Percentiles rank a stretch among this genome's conserved stretches.
Conservation (phyloP, 2,329 filamentous ascomycete genomes). For the Herpotrichia juniperi region DNA sequence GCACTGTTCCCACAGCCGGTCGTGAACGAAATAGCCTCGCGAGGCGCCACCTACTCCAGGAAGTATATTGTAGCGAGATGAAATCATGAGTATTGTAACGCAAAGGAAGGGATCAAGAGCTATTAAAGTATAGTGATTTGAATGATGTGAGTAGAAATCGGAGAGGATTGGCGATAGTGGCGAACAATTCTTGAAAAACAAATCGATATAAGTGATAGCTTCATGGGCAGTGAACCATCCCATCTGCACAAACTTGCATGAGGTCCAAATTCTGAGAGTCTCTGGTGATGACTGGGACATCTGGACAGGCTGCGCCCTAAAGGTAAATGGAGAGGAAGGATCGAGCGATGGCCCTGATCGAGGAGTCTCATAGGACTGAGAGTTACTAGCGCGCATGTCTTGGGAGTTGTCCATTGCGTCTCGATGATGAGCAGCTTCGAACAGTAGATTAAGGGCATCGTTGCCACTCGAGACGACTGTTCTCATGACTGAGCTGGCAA, state of each 20-base stretch:
- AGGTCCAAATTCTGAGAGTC: slow-evolving; percentile 54
- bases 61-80: slow-evolving; percentile 56
- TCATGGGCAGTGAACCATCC: slow-evolving; percentile 63
- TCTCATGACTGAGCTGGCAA: slow-evolving; percentile 51
- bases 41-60: slow-evolving; percentile 50
- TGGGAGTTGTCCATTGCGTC: slow-evolving; percentile 43
- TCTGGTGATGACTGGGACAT: slow-evolving; percentile 47
- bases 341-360: slow-evolving; percentile 32
- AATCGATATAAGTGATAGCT: slow-evolving; percentile 59
- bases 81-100: slow-evolving; percentile 61
- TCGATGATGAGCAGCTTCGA: slow-evolving; percentile 54
- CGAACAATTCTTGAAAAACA: slow-evolving; percentile 60
- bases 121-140: slow-evolving; percentile 56
- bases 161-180: slow-evolving; percentile 58
- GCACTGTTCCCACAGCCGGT: slow-evolving; percentile 61
- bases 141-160: slow-evolving; percentile 57
- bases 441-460: slow-evolving; percentile 60
- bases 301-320: slow-evolving; percentile 42
- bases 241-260: slow-evolving; percentile 61
- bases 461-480: slow-evolving; percentile 61
- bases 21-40: slow-evolving; percentile 60
- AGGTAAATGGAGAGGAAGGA: slow-evolving; percentile 38
- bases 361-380: slow-evolving; percentile 47
- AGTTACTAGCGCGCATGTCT: slow-evolving; percentile 31
- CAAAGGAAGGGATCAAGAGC: slow-evolving; percentile 60